These are phyloP conservation scores for Neurospora discreta DNA, from an alignment of 495 filamentous ascomycete species.

Conservation along the genomic window DNA sequence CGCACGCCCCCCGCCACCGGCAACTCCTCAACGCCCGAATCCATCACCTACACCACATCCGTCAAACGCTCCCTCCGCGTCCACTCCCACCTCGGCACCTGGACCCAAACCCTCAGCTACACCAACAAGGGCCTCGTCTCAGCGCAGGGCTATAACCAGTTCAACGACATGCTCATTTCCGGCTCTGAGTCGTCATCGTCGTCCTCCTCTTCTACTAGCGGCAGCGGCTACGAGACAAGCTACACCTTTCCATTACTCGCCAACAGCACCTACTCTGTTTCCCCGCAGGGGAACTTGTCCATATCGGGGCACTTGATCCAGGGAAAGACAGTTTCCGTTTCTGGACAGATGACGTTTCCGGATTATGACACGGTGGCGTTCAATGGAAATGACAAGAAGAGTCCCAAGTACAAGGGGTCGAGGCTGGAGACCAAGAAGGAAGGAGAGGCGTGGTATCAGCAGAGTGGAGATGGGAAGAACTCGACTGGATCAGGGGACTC, in stretches of 20 bases:
- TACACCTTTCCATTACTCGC: slow-evolving; percentile 58
- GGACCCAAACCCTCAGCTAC: slow-evolving; percentile 52
- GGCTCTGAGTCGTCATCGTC: slow-evolving; percentile 34
- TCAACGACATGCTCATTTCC: slow-evolving; percentile 48
- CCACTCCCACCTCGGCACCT: slow-evolving; percentile 42
- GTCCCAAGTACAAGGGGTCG: slow-evolving; percentile 25
- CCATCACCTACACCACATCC: slow-evolving; percentile 46
- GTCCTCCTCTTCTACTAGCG: slow-evolving; percentile 23
- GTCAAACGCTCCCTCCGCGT: slow-evolving; percentile 48
- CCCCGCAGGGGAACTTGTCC: slow-evolving; percentile 39
- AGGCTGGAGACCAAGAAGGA: slow-evolving; percentile 41
- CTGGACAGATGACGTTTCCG: slow-evolving; percentile 50
- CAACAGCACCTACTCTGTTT: slow-evolving; percentile 39
- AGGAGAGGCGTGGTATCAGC: slow-evolving; percentile 43
- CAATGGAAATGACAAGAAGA: not conserved
- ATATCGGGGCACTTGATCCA: slow-evolving; percentile 50
- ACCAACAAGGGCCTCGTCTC: slow-evolving; percentile 50
- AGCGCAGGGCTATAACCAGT: slow-evolving; percentile 47
- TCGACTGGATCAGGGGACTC: slow-evolving; percentile 42
- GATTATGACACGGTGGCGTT: slow-evolving; percentile 29
- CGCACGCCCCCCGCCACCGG: slow-evolving; percentile 20
- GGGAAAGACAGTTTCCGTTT: slow-evolving; percentile 42
- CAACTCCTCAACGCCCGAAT: slow-evolving; percentile 33
- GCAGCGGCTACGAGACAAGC: slow-evolving; percentile 20
- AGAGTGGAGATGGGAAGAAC: slow-evolving; percentile 31